Evolutionary conservation across 2,329 filamentous ascomycete species (phyloP).

Genomic region (Daldinia eschscholtzii): DNA sequence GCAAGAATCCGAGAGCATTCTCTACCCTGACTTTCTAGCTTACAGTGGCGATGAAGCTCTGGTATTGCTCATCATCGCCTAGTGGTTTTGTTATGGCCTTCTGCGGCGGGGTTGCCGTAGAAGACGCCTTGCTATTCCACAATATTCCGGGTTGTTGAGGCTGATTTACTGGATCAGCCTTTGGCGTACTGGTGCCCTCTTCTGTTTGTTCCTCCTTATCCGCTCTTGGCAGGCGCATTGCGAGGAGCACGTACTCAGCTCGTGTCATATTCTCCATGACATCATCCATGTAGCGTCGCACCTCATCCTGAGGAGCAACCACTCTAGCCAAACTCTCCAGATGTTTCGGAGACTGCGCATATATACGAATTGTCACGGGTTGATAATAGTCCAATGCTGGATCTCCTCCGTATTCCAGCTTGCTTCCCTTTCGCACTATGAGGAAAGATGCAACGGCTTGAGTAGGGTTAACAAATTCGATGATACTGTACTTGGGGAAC

Average conservation of each 20-base stretch:
- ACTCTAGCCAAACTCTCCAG: constrained; percentile 72
- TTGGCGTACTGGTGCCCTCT: constrained; percentile 48
- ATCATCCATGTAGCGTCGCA: constrained; percentile 76
- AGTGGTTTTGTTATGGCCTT: constrained; percentile 49
- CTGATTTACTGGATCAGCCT: constrained; percentile 43
- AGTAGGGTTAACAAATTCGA: constrained; percentile 73
- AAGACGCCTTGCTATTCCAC: constrained; percentile 53
- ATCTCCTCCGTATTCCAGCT: constrained; percentile 74
- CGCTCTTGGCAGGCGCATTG: constrained; percentile 72
- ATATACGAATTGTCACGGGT: constrained; percentile 74
- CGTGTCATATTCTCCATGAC: constrained; percentile 77
- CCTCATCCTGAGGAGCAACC: constrained; percentile 73
- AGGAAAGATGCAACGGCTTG: constrained; percentile 81
- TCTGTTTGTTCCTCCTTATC: constrained; percentile 54
- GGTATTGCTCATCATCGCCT: constrained; percentile 61
- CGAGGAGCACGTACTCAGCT: constrained; percentile 74
- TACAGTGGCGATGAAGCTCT: constrained; percentile 59
- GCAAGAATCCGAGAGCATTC: constrained; percentile 19
- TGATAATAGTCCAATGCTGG: constrained; percentile 79
- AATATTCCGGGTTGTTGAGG: constrained; percentile 49
- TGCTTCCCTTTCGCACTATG: constrained; percentile 78
- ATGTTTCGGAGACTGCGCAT: constrained; percentile 65
- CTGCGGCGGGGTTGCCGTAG: constrained; percentile 39
- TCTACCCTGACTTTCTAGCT: constrained; percentile 45
- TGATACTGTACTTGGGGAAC: constrained; percentile 82